Base-by-base conservation (phyloP, 805 yeast species). In the Saccharomycopsis guyanensis region DNA sequence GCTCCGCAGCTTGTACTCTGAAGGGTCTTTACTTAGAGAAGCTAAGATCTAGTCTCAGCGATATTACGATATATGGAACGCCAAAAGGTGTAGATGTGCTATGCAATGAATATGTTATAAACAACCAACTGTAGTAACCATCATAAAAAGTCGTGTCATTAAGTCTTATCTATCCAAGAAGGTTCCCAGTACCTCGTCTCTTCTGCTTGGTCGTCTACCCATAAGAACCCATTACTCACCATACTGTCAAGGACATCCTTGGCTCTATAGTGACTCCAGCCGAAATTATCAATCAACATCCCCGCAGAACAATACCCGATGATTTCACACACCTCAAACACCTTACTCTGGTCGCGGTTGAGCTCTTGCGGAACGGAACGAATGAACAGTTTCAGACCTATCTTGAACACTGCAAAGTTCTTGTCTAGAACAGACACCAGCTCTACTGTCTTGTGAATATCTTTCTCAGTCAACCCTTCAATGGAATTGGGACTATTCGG, bases 141-240 rank as follows among this genome's bases (percentile, higher is more conserved):
- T n/a, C n/a, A n/a, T n/a, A n/a, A n/a, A n/a, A n/a, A n/a, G n/a
- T n/a, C n/a, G n/a, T n/a, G n/a, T n/a, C n/a, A n/a, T n/a, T n/a
- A n/a, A n/a, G n/a, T n/a, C n/a, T n/a, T 10, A 42, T 59, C 62
- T 12, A 82, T 78, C 86, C 86, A 81, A 1, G 85, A 72, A 0
- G 89, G 86, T 51, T 79, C 86, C 91, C 91, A 84, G 55, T 72
- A 84, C 46, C 66, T 66, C 12, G 55, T 57, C 53, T 75, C 81
- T 1, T 59, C 62, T 18, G 63, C 64, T 43, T 73, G 80, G 41
- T 57, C 64, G 4, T 64, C 63, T 1, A 88, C 66, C 98, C 98
- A 91, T 12, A 91, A 65, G 45, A 87, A 69, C 3, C 97, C 97
- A 42, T 72, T 72, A 52, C 82, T 70, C 1, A 89, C 82, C 86